A percentile compares a stretch with the other conserved stretches of the same genome.
Conservation (phyloP, 2,329 filamentous ascomycete species). For the Colletotrichum horii region DNA sequence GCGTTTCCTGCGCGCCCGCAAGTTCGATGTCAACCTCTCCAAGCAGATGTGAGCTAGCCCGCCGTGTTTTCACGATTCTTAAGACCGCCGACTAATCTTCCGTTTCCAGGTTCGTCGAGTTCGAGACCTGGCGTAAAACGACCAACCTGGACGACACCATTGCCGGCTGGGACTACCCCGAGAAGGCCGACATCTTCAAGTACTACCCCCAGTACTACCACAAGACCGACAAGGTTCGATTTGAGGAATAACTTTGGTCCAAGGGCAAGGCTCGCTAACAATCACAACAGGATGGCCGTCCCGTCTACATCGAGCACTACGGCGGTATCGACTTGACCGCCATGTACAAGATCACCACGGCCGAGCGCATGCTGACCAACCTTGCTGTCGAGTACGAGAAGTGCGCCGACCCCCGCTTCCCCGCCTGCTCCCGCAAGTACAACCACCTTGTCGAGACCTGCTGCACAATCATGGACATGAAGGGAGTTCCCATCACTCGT, state of each 20-base stretch:
- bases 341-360: conserved; percentile 92
- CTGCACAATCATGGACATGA: conserved; percentile 98
- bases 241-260: not conserved
- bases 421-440: conserved; percentile 91
- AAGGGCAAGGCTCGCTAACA: not conserved
- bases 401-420: conserved; percentile 88
- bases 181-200: conserved; percentile 82
- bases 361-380: conserved; percentile 95
- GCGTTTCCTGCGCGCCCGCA: conserved; percentile 90
- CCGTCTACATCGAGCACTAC: conserved; percentile 95
- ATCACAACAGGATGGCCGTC: conserved; percentile 79
- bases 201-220: conserved; percentile 99
- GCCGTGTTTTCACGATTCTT: not conserved
- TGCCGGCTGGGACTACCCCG: conserved; percentile 82
- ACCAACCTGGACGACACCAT: conserved; percentile 84
- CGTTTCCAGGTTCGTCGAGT: conserved; percentile 80
- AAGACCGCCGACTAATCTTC: not conserved
- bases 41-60: conserved; percentile 77
- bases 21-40: conserved; percentile 85
- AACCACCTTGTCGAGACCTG: conserved; percentile 93
- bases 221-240: conserved; percentile 80
- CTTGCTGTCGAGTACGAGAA: conserved; percentile 98
- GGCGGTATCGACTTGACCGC: conserved; percentile 89
- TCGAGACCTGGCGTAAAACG: conserved; percentile 89
- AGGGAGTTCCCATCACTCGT: conserved; percentile 86